Percentiles rank a stretch among this genome's conserved stretches.
phyloP scores from a whole-genome alignment of 2,329 filamentous ascomycete genomes.

The Fusarium tuaranense region DNA sequence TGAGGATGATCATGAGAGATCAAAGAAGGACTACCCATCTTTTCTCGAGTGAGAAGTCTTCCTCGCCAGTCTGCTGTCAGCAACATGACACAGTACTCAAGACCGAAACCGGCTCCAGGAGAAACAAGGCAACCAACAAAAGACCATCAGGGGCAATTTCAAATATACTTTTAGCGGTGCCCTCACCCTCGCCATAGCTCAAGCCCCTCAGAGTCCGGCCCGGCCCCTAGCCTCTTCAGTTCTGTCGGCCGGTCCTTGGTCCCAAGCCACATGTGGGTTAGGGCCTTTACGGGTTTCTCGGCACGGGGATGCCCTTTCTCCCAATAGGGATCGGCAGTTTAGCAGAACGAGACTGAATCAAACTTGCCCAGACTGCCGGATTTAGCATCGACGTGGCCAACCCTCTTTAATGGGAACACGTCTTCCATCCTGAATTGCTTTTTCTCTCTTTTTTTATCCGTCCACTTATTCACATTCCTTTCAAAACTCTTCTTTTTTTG shows the following conservation, averaged over 20 bases:
- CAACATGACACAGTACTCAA: neutral
- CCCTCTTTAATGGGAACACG: neutral
- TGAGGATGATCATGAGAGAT: neutral
- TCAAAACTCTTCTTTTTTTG: neutral
- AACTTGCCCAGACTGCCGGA: constrained; percentile 5
- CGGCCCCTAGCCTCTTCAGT: constrained; percentile 1
- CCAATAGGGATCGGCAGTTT: constrained; percentile 11
- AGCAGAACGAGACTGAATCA: neutral
- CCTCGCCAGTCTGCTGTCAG: too few relatives aligned
- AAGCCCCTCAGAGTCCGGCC: neutral
- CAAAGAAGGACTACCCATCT: neutral
- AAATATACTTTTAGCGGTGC: neutral
- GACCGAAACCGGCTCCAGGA: neutral
- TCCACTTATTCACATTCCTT: neutral
- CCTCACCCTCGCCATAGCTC: neutral
- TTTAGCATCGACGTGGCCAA: neutral
- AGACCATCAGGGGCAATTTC: neutral
- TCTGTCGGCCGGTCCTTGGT: neutral
- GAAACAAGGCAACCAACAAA: neutral
- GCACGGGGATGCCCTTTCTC: neutral
- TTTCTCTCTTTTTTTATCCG: neutral
- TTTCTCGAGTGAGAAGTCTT: neutral
- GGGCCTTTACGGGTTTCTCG: neutral
- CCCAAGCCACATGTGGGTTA: constrained; percentile 5
- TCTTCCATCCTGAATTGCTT: neutral